Evolutionary conservation across 257 asterid genomes (phyloP), one percentile per base, ranked within the genome.

Genomic region (Nicotiana noctiflora): DNA sequence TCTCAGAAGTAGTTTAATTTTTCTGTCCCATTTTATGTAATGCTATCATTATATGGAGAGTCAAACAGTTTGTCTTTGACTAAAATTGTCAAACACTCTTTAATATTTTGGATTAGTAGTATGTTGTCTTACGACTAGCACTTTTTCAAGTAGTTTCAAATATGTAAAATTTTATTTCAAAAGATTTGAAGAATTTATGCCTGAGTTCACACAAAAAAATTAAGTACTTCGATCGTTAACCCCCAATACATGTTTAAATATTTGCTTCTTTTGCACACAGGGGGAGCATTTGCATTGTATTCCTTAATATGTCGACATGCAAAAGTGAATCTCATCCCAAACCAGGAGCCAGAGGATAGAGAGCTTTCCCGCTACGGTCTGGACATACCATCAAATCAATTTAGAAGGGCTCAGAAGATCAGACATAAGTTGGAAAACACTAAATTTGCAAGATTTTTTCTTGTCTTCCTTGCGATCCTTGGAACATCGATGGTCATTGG

Each of bases 401-500:
- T 89, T 60, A 76, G 57, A 12, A 83, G 94, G 4, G 90, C 97
- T 4, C 85, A 86, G 3, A 89, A 40, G 64, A 84, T 90, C 18
- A 93, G 88, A 77, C 70, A 68, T 25, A 88, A 52, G 78, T 65
- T 93, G 0, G 98, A 93, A 70, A 90, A 53, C 9, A 93, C 94
- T 83, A 79, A 18, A 49, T 31, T 75, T 29, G 88, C 92, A 5
- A 90, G 88, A 84, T n/a, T 86, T 23, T 13, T 90, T 25, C 90
- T 93, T 13, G 88, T 93, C 37, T 88, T 90, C 5, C 87, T 83
- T 32, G 79, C 98, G 31, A 90, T 92, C 75, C 91, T 93, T 4
- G 97, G 98, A 44, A 93, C 97, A n/a, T 90, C 97, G 2, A 92
- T 93, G 96, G 98, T 27, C 29, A 27, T 93, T 17, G 97, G 97